Evolutionary conservation across 768 basidiomycete species (phyloP).

Genomic region (Boletus reticuloceps): DNA sequence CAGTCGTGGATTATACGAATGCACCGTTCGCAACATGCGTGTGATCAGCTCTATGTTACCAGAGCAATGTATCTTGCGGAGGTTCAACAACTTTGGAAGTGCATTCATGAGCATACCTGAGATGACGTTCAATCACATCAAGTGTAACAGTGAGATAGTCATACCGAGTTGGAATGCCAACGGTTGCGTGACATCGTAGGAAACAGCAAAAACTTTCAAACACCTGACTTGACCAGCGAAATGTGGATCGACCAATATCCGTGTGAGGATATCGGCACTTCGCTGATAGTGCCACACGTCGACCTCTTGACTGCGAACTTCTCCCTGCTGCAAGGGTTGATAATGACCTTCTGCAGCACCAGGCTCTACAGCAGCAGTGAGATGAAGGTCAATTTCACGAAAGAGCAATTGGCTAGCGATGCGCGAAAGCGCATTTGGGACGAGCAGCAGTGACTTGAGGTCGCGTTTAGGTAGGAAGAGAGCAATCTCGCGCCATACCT

Average conservation of each 20-base stretch:
- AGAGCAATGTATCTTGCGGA: conserved; percentile 60
- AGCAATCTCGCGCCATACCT: conserved; percentile 73
- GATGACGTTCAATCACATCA: background rate
- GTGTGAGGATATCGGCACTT: conserved; percentile 67
- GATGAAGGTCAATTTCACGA: conserved; percentile 60
- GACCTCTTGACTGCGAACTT: conserved; percentile 29
- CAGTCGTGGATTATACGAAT: conserved; percentile 49
- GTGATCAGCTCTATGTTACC: conserved; percentile 52
- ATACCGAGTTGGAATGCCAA: conserved; percentile 66
- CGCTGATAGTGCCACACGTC: conserved; percentile 54
- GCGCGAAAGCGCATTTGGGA: conserved; percentile 65
- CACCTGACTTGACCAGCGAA: conserved; percentile 60
- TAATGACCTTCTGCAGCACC: conserved; percentile 10
- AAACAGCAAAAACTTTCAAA: conserved; percentile 56
- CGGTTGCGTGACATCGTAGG: conserved; percentile 44
- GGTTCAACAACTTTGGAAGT: conserved; percentile 57
- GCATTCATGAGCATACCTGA: conserved; percentile 69
- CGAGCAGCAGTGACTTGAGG: conserved; percentile 59
- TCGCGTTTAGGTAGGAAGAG: conserved; percentile 60
- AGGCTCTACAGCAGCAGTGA: conserved; percentile 40
- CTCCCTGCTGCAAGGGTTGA: conserved; percentile 9
- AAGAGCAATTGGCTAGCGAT: conserved; percentile 69
- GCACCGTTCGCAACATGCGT: conserved; percentile 51
- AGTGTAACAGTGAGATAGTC: conserved; percentile 1
- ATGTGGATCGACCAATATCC: conserved; percentile 56